phyloP scores from a whole-genome alignment of 352 stramenopile species.

The Globisporangium recalcitrans region DNA sequence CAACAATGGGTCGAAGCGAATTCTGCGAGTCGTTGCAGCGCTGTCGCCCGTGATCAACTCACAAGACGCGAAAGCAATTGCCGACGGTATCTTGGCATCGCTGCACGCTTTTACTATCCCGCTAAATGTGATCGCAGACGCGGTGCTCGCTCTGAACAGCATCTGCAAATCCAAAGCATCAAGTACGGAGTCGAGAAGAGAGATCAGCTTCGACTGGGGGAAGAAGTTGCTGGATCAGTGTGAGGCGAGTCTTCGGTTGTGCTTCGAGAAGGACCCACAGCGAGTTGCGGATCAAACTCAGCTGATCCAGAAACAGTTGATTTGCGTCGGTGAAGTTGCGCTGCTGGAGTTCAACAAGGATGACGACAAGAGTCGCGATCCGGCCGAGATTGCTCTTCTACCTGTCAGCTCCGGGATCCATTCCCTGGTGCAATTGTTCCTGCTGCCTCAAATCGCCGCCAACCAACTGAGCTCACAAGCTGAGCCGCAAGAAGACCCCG shows the following conservation, averaged over 20 bases:
- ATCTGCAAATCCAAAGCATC: constrained; percentile 73
- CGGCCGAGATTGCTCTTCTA: constrained; percentile 37
- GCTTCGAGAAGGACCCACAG: constrained; percentile 50
- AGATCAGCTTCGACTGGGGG: constrained; percentile 66
- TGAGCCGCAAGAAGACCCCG: constrained; percentile 19
- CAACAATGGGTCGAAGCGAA: constrained; percentile 74
- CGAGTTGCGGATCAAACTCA: constrained; percentile 48
- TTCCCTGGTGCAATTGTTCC: constrained; percentile 71
- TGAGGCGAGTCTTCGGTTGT: constrained; percentile 53
- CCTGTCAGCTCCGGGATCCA: constrained; percentile 43
- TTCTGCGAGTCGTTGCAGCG: constrained; percentile 75
- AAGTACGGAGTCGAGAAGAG: constrained; percentile 41
- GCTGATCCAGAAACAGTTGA: constrained; percentile 73
- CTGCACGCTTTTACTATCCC: constrained; percentile 75
- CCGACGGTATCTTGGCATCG: constrained; percentile 63
- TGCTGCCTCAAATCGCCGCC: constrained; percentile 57
- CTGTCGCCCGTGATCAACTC: constrained; percentile 69
- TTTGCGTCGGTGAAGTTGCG: constrained; percentile 73
- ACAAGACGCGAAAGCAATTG: constrained; percentile 68
- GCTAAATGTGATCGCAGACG: constrained; percentile 73
- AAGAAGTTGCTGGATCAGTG: constrained; percentile 56
- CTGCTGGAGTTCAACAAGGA: constrained; percentile 79
- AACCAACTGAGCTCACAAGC: constrained; percentile 12
- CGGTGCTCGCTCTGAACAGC: constrained; percentile 63
- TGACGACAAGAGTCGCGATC: constrained; percentile 51